Percentiles rank a stretch among this genome's conserved stretches.
Evolutionary conservation across 345 rosid species (phyloP).

Genomic region (Eucalyptus tenuipes): DNA sequence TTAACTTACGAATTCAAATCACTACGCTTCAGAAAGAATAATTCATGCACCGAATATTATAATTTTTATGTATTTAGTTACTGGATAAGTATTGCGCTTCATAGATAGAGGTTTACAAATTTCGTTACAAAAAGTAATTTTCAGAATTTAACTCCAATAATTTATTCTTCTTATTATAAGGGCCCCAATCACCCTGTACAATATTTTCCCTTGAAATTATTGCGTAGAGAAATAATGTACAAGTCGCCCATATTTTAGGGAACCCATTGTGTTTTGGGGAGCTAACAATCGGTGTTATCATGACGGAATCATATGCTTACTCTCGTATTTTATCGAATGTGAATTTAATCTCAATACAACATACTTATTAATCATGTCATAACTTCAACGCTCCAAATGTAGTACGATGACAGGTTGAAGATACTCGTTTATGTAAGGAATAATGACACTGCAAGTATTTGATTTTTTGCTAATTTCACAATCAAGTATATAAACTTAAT

Average conservation of each 20-base stretch:
- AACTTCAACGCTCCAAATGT: not conserved
- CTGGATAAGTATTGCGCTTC: not conserved
- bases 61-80: not conserved
- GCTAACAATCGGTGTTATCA: not conserved
- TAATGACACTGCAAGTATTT: not conserved
- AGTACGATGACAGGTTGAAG: not conserved
- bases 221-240: not conserved
- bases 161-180: not conserved
- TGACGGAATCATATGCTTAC: not conserved
- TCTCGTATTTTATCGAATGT: not conserved
- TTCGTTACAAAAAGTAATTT: not conserved
- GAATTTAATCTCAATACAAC: not conserved
- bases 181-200: not conserved
- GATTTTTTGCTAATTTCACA: not conserved
- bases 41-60: not conserved
- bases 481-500: not conserved
- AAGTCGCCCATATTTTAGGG: not conserved
- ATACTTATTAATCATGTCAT: accelerated
- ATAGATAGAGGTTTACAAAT: not conserved
- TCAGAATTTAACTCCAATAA: not conserved
- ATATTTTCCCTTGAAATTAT: not conserved
- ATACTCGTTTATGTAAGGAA: not conserved
- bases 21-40: not conserved
- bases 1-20: not conserved
- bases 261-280: not conserved